Base-by-base conservation (phyloP, 352 stramenopile species). In the Pythium aquatile region DNA sequence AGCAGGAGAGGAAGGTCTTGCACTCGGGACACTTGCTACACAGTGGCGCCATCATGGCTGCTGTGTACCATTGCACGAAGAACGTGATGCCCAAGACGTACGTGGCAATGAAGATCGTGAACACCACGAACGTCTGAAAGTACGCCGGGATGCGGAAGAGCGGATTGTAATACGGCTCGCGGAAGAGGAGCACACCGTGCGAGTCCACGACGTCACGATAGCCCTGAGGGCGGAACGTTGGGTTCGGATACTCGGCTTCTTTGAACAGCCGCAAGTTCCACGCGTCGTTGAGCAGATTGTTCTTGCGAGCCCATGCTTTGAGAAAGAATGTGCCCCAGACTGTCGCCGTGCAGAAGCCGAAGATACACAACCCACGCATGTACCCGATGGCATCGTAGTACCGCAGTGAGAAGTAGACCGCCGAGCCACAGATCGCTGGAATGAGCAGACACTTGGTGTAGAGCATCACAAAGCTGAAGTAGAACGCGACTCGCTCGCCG, bases 1-100 rank as follows among this genome's bases (percentile, higher is more conserved):
- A 95, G 58, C 86, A 95, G 14, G 84, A 90, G 2, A 95, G 70
- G 61, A 93, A 93, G 0, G 78, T 85, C 55, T 78, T 74, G 54
- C 86, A 93, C 0, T 90, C 63, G 0, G 76, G 79, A 9, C 86
- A 94, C 32, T 94, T 83, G 49, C 73, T 90, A 62, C 86, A 93
- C 5, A 91, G 65, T 3, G 86, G 84, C 24, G 86, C 86, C 76
- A 93, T 91, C 86, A 94, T 94, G 26, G 86, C 83, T 1, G 86
- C 86, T 0, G 86, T 94, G 55, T 93, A 94, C 86, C 86, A 94
- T 56, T 93, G 84, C 9, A 94, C 84, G 39, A 94, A 94, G 68
- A 94, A 93, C 13, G 81, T 88, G 54, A 88, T 94, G 3, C 86
- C 86, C 1, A 89, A 40, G 0, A 92, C 74, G 47, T 94, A 94